Percentiles rank a stretch among this genome's conserved stretches.
These are phyloP conservation scores for Cynara cardunculus DNA, from an alignment of 129 eudicot genomes.

Conservation along the genomic window DNA sequence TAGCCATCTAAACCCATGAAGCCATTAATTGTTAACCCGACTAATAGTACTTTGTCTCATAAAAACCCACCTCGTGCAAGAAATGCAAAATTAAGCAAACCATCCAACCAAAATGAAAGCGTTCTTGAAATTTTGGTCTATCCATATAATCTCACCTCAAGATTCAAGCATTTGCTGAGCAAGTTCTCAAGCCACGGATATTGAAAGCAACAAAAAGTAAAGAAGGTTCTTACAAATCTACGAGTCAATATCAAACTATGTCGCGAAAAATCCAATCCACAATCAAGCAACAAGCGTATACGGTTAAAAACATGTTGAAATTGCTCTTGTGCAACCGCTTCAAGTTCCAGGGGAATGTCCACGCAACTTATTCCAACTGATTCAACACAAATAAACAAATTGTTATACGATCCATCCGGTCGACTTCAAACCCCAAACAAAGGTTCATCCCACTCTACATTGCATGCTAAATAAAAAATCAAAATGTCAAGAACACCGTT, in stretches of 20 bases:
- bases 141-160: not conserved
- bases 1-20: too few species aligned
- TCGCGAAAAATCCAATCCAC: conserved; percentile 14
- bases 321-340: conserved; percentile 14
- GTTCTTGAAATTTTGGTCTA: not conserved
- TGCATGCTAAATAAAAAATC: not conserved
- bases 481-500: not conserved
- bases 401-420: not conserved
- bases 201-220: not conserved
- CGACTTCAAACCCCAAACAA: not conserved
- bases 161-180: not conserved
- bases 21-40: too few species aligned
- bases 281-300: conserved; percentile 1
- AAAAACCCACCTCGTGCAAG: not conserved
- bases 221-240: not conserved
- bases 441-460: not conserved
- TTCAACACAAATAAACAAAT: not conserved
- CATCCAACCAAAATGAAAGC: not conserved
- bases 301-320: conserved; percentile 8
- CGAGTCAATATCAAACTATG: not conserved
- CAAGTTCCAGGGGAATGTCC: conserved; percentile 4
- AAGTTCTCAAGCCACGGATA: not conserved
- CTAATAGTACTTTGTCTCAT: too few species aligned
- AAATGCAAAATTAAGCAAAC: not conserved
- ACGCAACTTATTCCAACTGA: conserved; percentile 23